phyloP scores from a whole-genome alignment of 176 grass and related monocot species.

The Bonia amplexicaulis region DNA sequence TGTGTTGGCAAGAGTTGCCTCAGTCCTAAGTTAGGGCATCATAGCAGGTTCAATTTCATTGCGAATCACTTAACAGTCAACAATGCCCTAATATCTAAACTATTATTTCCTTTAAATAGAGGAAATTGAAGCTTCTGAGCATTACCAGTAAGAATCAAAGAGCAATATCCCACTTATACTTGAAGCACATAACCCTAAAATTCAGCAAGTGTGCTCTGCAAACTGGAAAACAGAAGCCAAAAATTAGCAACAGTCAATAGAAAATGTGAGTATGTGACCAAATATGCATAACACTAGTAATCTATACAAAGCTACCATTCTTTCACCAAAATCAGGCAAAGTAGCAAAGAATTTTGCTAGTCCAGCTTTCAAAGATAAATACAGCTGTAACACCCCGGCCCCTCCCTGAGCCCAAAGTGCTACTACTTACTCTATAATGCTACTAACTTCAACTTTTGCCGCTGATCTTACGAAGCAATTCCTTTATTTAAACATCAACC shows the following conservation, averaged over 20 bases:
- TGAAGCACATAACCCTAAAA: background rate
- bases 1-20: background rate
- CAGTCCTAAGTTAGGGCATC: background rate
- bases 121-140: background rate
- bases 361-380: background rate
- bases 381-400: no score
- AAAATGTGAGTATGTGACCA: background rate
- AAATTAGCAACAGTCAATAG: background rate
- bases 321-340: background rate
- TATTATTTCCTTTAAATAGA: background rate
- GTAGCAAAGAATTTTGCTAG: background rate
- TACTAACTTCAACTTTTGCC: no score
- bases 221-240: slow-evolving; percentile 11
- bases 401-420: no score
- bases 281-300: background rate
- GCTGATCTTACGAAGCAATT: no score
- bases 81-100: background rate
- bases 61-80: background rate
- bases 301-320: background rate
- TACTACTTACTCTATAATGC: no score
- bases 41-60: background rate
- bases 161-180: background rate
- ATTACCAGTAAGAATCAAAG: slow-evolving; percentile 21
- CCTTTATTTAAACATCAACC: no score
- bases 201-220: slow-evolving; percentile 20